Evolutionary conservation across 2,329 filamentous ascomycete species (phyloP).

Genomic region (Leptosphaerulina australis): DNA sequence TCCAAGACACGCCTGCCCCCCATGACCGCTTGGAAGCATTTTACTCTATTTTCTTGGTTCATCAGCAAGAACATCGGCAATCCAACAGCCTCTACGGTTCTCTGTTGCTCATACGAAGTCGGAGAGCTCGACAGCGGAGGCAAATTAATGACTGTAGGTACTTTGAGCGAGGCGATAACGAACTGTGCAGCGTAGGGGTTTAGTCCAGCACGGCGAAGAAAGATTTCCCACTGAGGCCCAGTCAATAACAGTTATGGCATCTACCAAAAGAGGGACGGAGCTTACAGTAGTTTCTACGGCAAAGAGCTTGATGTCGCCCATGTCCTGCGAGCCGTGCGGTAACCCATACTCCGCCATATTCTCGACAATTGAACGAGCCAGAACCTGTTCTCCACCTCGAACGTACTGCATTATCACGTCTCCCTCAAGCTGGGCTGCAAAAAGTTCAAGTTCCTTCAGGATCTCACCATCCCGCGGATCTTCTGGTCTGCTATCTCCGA

Average conservation of each 20-base stretch:
- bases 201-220: conserved; percentile 68
- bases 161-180: conserved; percentile 56
- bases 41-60: conserved; percentile 56
- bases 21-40: conserved; percentile 59
- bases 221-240: conserved; percentile 63
- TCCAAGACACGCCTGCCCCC: conserved; percentile 61
- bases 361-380: conserved; percentile 44
- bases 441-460: conserved; percentile 60
- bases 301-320: conserved; percentile 48
- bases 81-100: conserved; percentile 42
- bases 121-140: conserved; percentile 13
- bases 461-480: conserved; percentile 51
- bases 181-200: conserved; percentile 75
- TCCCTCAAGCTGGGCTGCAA: conserved; percentile 51
- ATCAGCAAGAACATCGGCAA: conserved; percentile 65
- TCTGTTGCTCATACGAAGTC: neutral
- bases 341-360: conserved; percentile 46
- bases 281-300: conserved; percentile 62
- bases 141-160: conserved; percentile 19
- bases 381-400: conserved; percentile 50
- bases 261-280: neutral
- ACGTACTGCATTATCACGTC: conserved; percentile 50
- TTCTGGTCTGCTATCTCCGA: conserved; percentile 30
- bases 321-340: conserved; percentile 33
- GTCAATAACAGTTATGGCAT: neutral